A percentile compares a stretch with the other conserved stretches of the same genome.
Conservation (phyloP, 345 rosid species). For the Eucalyptus rudis region DNA sequence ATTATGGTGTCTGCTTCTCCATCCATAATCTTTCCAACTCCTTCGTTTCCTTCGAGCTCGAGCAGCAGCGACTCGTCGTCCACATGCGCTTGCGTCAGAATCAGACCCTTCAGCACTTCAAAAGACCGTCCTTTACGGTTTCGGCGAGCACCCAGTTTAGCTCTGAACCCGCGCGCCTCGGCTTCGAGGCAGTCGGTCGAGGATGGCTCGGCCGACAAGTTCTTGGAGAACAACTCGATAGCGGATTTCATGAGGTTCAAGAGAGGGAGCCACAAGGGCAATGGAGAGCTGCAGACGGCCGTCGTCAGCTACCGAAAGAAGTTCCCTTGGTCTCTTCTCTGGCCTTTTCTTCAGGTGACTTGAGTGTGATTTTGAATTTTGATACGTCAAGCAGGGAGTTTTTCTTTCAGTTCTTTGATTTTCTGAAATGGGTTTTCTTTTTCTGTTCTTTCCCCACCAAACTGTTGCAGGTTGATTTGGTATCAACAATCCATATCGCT, state of each 20-base stretch:
- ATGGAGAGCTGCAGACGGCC: constrained; percentile 73
- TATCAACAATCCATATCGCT: constrained; percentile 86
- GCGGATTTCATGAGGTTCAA: constrained; percentile 84
- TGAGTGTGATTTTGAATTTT: not conserved
- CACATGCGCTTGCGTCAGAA: constrained; percentile 6
- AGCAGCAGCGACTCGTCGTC: constrained; percentile 7
- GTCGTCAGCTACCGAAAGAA: constrained; percentile 65
- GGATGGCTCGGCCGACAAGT: constrained; percentile 39
- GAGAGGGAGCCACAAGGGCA: constrained; percentile 14
- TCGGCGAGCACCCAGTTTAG: not conserved
- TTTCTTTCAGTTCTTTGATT: not conserved
- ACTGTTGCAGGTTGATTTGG: constrained; percentile 72
- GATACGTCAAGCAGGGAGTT: not conserved
- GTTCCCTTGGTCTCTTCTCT: constrained; percentile 78
- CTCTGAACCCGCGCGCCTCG: constrained; percentile 6
- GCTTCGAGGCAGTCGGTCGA: constrained; percentile 15
- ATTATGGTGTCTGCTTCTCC: constrained; percentile 39
- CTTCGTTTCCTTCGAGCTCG: constrained; percentile 11
- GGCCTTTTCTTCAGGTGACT: constrained; percentile 63
- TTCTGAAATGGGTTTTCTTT: not conserved
- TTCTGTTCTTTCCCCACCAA: not conserved
- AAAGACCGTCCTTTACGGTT: not conserved
- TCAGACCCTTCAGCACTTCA: not conserved
- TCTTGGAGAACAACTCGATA: constrained; percentile 44
- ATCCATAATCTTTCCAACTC: constrained; percentile 15